Base-by-base conservation (phyloP, 768 basidiomycete genomes). In the Suillus brevipes region DNA sequence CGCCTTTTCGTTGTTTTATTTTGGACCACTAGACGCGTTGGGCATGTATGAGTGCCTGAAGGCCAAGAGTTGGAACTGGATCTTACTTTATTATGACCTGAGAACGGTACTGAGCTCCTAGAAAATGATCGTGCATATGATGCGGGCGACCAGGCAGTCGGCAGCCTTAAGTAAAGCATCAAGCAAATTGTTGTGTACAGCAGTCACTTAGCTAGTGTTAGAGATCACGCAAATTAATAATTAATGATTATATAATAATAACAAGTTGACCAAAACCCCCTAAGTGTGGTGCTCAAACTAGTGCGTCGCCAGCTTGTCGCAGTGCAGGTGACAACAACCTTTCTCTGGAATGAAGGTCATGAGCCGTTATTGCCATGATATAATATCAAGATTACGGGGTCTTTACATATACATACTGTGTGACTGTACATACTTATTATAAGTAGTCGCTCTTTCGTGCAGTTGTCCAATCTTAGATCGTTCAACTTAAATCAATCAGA, bases 1-100 rank as follows among this genome's bases (percentile, higher is more conserved):
- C 76, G 20, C 87, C 89, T 70, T 91, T 91, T 71, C 81, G 84
- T 63, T 87, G 83, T 71, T 89, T 89, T 71, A 90, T 90, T 82
- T 90, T 90, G 0, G 89, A 89, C 89, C 89, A 90, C 89, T 90
- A 65, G 38, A 55, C 14, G 3, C 38, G 64, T 74, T 64, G 65
- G 61, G 16, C 31, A 31, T 31, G 31, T 40, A 3, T 58, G 37
- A 58, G 23, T 6, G 10, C 18, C 28, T 37, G 43, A 56, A 40
- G 40, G 25, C 28, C 18, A 28, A 36, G 57, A 47, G 18, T 28
- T 45, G 36, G 8, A 43, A 40, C 6, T 2, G 3, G 12, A 49
- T 13, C 66, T 23, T 62, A 82, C 82, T 71, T 82, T 82, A 72
- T 71, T 82, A 61, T 83, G 81, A 40, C 82, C 81, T 1, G 81